Percentiles rank a stretch among this genome's conserved stretches.
These are phyloP conservation scores for Canariomyces notabilis DNA, from an alignment of 2,329 filamentous ascomycete species.

Conservation along the genomic window DNA sequence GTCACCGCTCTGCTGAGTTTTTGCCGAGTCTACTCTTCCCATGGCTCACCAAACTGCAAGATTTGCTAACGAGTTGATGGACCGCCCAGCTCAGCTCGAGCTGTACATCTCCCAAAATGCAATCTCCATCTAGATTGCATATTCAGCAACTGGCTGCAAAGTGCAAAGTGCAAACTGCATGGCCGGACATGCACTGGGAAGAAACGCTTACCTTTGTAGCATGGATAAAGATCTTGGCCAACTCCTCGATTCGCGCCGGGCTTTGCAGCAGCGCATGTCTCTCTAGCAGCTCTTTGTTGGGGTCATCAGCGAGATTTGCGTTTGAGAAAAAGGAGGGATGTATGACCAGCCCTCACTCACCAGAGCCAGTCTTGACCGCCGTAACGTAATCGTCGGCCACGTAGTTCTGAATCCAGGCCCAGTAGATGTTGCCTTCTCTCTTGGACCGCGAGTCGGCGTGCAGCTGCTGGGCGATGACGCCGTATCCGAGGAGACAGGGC, in stretches of 20 bases:
- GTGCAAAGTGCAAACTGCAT: background rate
- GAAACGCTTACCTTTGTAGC: constrained; percentile 79
- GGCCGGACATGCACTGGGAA: too few species aligned
- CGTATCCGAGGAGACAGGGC: constrained; percentile 87
- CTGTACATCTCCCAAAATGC: constrained; percentile 67
- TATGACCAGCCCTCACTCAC: too few species aligned
- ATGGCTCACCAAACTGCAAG: background rate
- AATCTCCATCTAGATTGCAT: constrained; percentile 58
- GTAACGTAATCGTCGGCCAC: constrained; percentile 71
- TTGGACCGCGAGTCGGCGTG: constrained; percentile 56
- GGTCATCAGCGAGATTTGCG: background rate
- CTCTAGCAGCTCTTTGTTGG: constrained; percentile 69
- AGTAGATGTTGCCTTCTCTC: constrained; percentile 68
- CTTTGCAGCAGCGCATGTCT: constrained; percentile 68
- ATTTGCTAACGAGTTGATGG: background rate
- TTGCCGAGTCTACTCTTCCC: too few species aligned
- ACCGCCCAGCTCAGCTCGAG: constrained; percentile 7
- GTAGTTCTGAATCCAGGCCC: constrained; percentile 90
- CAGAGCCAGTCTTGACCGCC: constrained; percentile 65
- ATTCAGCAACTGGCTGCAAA: constrained; percentile 12
- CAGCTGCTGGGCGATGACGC: constrained; percentile 68
- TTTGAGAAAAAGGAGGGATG: too few species aligned
- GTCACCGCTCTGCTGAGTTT: too few species aligned
- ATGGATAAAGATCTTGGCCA: constrained; percentile 79
- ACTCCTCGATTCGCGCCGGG: constrained; percentile 69